Evolutionary conservation across 2,329 filamentous ascomycete genomes (phyloP).

Genomic region (Hypoxylon sp.): DNA sequence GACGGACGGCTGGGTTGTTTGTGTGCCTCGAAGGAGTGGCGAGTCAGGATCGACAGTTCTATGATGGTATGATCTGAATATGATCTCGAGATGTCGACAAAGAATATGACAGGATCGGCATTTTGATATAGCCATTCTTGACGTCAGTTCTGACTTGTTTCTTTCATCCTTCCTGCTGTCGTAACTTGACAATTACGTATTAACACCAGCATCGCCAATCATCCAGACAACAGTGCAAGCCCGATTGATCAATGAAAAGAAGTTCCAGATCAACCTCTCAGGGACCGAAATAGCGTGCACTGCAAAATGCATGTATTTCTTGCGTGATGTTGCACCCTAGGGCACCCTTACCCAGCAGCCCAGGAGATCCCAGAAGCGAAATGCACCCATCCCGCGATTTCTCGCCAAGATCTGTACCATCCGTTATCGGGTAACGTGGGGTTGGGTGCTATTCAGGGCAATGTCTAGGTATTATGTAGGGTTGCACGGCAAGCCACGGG

Average conservation of each 20-base stretch:
- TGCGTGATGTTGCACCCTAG: conserved; percentile 19
- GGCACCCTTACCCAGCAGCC: too few relatives aligned
- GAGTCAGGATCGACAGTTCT: conserved; percentile 28
- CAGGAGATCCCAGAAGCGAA: conserved; percentile 17
- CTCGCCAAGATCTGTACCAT: conserved; percentile 24
- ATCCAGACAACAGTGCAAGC: neutral
- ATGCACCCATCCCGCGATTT: conserved; percentile 24
- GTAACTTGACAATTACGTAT: neutral
- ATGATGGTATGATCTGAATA: conserved; percentile 31
- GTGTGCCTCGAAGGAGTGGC: conserved; percentile 9
- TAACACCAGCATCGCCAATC: neutral
- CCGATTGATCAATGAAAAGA: neutral
- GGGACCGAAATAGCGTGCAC: conserved; percentile 9
- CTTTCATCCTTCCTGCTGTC: too few relatives aligned
- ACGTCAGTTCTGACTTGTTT: conserved; percentile 20
- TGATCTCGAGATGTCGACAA: conserved; percentile 16
- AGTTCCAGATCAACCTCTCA: conserved; percentile 4
- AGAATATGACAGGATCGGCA: conserved; percentile 10
- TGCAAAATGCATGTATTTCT: conserved; percentile 9
- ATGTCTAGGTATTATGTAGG: too few relatives aligned
- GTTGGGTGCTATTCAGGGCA: neutral
- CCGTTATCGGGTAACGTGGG: conserved; percentile 36
- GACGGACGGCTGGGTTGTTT: neutral
- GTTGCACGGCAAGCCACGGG: too few relatives aligned
- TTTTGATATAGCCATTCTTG: conserved; percentile 12